Evolutionary conservation across 192 early-diverging fungal genomes (phyloP), one percentile per base, ranked within the genome.

Genomic region (Podochytrium sp.): DNA sequence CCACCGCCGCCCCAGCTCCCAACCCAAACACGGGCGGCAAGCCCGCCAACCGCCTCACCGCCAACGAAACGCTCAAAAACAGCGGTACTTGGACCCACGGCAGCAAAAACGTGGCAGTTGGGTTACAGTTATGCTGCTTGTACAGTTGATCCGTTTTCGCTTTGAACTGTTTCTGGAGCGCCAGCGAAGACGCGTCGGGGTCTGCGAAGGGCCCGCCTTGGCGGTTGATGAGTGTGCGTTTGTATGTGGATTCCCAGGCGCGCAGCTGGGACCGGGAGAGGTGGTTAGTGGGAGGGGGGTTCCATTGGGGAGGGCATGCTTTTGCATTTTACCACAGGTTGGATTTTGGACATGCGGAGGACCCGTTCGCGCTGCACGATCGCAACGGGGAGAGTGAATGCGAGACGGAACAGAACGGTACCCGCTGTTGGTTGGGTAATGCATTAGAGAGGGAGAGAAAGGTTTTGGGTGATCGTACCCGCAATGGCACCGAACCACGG

Each of bases 1-100:
- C 43, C 20, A 16, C 43, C 12, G 23, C 43, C 7, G 65, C 25
- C 7, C 2, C 43, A 0, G 65, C 23, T 27, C 18, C 14, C 60
- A 29, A 14, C 27, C 16, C 12, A 41, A 81, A 86, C 20, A 82
- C 87, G 14, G 34, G 33, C 12, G 65, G 43, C 65, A 51, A 29
- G 3, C 43, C 65, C 10, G 85, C 82, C 86, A 94, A 83, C 25
- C 85, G 76, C 30, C 92, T 73, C 57, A 94, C 70, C 1, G 90
- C 85, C 33, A 92, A 75, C 0, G 91, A 89, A 83, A 90, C 85
- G 25, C 78, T 78, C 25, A 92, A 53, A 61, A 93, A 94, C 0
- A 94, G 73, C 0, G 93, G 93, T n/a, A 94, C 87, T 62, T 94
- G 93, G 0, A 88, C 81, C 78, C 82, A 90, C 10, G 91, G 93